Evolutionary conservation across 2,329 filamentous ascomycete genomes (phyloP), one percentile per base, ranked within the genome.

Genomic region (Clonostachys sp.): DNA sequence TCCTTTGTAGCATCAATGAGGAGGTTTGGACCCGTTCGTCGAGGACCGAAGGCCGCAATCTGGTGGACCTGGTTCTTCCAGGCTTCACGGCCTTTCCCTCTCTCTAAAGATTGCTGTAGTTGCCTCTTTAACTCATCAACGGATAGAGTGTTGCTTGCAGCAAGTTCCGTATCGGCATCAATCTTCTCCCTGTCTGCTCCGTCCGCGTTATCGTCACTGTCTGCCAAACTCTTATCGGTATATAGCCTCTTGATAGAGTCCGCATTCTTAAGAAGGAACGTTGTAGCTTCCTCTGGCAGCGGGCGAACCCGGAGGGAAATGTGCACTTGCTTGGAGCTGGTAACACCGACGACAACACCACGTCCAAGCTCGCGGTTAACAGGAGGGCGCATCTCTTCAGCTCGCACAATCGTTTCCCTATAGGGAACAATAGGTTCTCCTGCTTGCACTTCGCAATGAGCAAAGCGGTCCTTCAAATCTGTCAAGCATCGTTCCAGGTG

Each of bases 361-460:
- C 94, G 80, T 2, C 91, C 91, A 16, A 96, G 75, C 12, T 95
- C 89, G 53, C 91, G 86, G 65, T 95, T 89, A 50, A 78, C 89
- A 0, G 90, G 87, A 2, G 91, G 84, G 20, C 91, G 85, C 94
- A 99, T 99, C 66, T 99, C 94, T 36, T 91, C 82, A 1, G 86
- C 88, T 24, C 82, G 80, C 39, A 96, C 84, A 49, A 95, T 96
- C 0, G 90, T 94, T 69, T 99, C 94, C 48, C 91, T 80, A 66
- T 96, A 99, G 0, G 94, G 94, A 13, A 99, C 94, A 51, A 99
- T 97, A 2, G 94, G 89, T 41, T 89, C 89, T 48, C 94, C 91
- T 30, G 89, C 89, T 61, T 97, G 92, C 45, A 99, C 91, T 55
- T 97, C 92, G 61, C 95, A 97, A 53, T 83, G 86, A 6, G 94